A percentile compares a stretch with the other conserved stretches of the same genome.
phyloP scores from a whole-genome alignment of 2,329 filamentous ascomycete genomes.

The Hirsutella rhossiliensis region DNA sequence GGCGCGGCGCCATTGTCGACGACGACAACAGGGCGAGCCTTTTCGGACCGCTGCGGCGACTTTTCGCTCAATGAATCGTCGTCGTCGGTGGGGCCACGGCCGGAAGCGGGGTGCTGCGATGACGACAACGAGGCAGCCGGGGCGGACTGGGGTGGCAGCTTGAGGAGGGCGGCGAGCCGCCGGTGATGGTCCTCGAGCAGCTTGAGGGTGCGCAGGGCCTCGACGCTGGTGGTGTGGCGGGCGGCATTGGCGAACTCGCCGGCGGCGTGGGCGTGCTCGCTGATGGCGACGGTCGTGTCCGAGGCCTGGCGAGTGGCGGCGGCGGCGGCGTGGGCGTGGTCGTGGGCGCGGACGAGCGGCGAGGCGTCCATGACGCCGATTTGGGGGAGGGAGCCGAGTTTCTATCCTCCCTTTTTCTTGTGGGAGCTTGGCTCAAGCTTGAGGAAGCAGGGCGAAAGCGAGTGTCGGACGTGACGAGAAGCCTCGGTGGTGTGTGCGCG shows the following conservation, averaged over 20 bases:
- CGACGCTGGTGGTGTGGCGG: slow-evolving; percentile 50
- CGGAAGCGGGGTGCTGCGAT: slow-evolving; percentile 3
- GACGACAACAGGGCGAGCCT: background rate
- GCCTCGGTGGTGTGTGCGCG: too few relatives aligned
- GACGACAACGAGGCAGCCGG: slow-evolving; percentile 8
- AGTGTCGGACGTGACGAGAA: too few relatives aligned
- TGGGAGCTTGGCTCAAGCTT: too few relatives aligned
- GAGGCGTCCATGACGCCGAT: slow-evolving; percentile 22
- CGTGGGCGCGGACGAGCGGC: slow-evolving; percentile 55
- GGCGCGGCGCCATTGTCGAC: background rate
- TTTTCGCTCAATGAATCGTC: slow-evolving; percentile 12
- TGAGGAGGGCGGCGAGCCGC: slow-evolving; percentile 69
- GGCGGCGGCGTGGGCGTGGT: slow-evolving; percentile 79
- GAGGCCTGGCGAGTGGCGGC: slow-evolving; percentile 61
- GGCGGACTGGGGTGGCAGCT: slow-evolving; percentile 42
- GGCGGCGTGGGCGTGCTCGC: slow-evolving; percentile 79
- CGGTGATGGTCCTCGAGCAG: slow-evolving; percentile 83
- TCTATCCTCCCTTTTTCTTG: too few relatives aligned
- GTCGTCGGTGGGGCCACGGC: slow-evolving; percentile 10
- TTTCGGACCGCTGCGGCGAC: background rate
- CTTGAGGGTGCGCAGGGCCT: slow-evolving; percentile 73
- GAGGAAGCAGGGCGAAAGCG: too few relatives aligned
- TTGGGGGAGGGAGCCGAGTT: background rate
- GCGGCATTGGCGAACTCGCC: slow-evolving; percentile 79
- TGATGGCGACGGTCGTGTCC: slow-evolving; percentile 71